Conservation (phyloP, 2,329 filamentous ascomycete genomes). For the Arachnomyces sp. region DNA sequence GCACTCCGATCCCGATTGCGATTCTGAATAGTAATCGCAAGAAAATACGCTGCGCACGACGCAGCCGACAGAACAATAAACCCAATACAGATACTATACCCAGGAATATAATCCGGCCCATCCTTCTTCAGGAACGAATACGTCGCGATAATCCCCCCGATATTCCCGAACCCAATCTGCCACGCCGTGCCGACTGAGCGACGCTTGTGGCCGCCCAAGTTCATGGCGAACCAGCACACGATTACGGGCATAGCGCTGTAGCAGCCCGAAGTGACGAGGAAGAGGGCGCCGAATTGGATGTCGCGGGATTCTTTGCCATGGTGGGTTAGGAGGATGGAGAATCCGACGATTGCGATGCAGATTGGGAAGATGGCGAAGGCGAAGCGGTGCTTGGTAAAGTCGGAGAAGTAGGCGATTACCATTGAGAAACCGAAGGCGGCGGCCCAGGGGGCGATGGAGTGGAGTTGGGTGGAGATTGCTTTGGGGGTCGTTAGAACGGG, state of each 20-base stretch:
- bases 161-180: constrained; percentile 70
- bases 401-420: constrained; percentile 62
- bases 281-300: constrained; percentile 70
- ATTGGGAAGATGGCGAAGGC: constrained; percentile 63
- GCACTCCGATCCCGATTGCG: constrained; percentile 27
- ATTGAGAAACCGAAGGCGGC: constrained; percentile 74
- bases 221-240: constrained; percentile 77
- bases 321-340: constrained; percentile 63
- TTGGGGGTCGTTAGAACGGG: not conserved
- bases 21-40: constrained; percentile 33
- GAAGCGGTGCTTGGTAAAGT: constrained; percentile 65
- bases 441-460: constrained; percentile 52
- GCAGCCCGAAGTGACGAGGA: constrained; percentile 68
- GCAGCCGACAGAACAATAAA: constrained; percentile 63
- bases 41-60: constrained; percentile 33
- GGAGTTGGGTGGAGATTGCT: constrained; percentile 44
- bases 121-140: constrained; percentile 61
- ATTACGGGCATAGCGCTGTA: constrained; percentile 88
- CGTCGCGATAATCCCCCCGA: constrained; percentile 70
- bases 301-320: constrained; percentile 51
- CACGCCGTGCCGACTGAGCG: constrained; percentile 63
- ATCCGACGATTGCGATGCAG: constrained; percentile 61
- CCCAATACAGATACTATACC: constrained; percentile 67
- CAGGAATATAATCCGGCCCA: constrained; percentile 58
- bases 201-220: constrained; percentile 63